Percentiles rank a stretch among this genome's conserved stretches.
These are phyloP conservation scores for Xylaria arbuscula DNA, from an alignment of 2,329 filamentous ascomycete species.

Conservation along the genomic window DNA sequence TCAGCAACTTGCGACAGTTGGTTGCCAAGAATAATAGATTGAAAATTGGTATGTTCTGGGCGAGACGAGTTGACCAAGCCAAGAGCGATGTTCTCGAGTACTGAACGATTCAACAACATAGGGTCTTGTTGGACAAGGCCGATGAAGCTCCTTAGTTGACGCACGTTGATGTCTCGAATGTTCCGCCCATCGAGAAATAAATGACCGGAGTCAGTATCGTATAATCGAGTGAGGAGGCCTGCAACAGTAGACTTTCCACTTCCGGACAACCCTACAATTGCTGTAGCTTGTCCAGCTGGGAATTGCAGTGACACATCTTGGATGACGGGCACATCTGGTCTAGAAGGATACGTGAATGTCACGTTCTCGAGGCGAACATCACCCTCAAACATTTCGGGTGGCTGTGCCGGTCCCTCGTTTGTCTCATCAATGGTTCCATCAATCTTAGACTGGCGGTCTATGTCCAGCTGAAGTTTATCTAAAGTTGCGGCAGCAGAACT, in stretches of 20 bases:
- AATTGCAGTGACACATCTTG: slow-evolving; percentile 51
- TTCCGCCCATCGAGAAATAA: slow-evolving; percentile 62
- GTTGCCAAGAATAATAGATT: slow-evolving; percentile 60
- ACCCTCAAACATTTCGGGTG: slow-evolving; percentile 58
- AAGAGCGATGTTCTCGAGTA: slow-evolving; percentile 55
- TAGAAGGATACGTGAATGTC: slow-evolving; percentile 54
- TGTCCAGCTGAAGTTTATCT: slow-evolving; percentile 65
- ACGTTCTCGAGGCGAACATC: slow-evolving; percentile 53
- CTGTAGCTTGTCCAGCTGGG: slow-evolving; percentile 55
- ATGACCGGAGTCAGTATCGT: slow-evolving; percentile 63
- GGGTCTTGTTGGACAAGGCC: slow-evolving; percentile 52
- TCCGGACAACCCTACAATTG: slow-evolving; percentile 62
- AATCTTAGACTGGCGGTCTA: slow-evolving; percentile 60
- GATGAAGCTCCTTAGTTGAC: slow-evolving; percentile 47
- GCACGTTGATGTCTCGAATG: slow-evolving; percentile 61
- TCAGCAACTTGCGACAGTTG: slow-evolving; percentile 62
- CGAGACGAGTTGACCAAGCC: slow-evolving; percentile 51
- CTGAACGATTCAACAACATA: slow-evolving; percentile 50
- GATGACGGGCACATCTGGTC: slow-evolving; percentile 52
- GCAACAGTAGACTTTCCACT: slow-evolving; percentile 63
- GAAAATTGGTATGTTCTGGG: slow-evolving; percentile 52
- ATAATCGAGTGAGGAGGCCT: slow-evolving; percentile 66
- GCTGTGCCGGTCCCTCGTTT: slow-evolving; percentile 53
- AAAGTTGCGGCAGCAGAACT: slow-evolving; percentile 65
- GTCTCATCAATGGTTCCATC: slow-evolving; percentile 55